Base-by-base conservation (phyloP, 371 early-diverging fungal genomes). In the Mucor plumbeus region DNA sequence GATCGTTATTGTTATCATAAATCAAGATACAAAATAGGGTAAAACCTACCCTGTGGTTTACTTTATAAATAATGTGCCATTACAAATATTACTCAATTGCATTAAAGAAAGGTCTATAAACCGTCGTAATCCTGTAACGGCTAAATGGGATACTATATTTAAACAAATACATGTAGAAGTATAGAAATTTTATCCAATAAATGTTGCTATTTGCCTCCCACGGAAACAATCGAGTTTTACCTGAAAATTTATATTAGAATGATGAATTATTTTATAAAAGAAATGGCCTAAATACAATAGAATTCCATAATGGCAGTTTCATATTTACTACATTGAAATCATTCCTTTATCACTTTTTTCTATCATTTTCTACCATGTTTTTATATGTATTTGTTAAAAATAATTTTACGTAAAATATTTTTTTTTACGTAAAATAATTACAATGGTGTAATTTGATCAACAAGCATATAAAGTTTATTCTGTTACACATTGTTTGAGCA, bases 391-490 rank as follows among this genome's bases (percentile, higher is more conserved):
- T 8, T 17, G 4, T 44, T 15, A 17, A 44, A 17, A 7, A n/a
- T n/a, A 5, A 14, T n/a, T 44, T 44, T 44, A 44, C 44, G 44
- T 44, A 44, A 44, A 44, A 17, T n/a, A 44, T 44, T 44, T n/a
- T n/a, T n/a, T n/a, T 44, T 44, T 44, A 44, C 44, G 44, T 44
- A 44, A 44, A 44, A 17, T n/a, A 44, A 17, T 44, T 44, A 44
- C 44, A 38, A 38, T 38, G 10, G 7, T 38, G 10, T 5, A 44
- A 44, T 44, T 44, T 15, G 44, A 44, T 44, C 44, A 44, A 17
- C 44, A 44, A 44, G 44, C 44, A 17, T n/a, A 44, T 17, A 44
- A 44, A 5, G n/a, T 14, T 44, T 44, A 17, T 17, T 44, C 44
- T 44, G 44, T 44, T 44, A 44, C 44, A 44, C 44, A 44, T n/a